A percentile compares a stretch with the other conserved stretches of the same genome.
These are phyloP conservation scores for Graphilbum fragrans DNA, from an alignment of 2,329 filamentous ascomycete species.

Conservation along the genomic window DNA sequence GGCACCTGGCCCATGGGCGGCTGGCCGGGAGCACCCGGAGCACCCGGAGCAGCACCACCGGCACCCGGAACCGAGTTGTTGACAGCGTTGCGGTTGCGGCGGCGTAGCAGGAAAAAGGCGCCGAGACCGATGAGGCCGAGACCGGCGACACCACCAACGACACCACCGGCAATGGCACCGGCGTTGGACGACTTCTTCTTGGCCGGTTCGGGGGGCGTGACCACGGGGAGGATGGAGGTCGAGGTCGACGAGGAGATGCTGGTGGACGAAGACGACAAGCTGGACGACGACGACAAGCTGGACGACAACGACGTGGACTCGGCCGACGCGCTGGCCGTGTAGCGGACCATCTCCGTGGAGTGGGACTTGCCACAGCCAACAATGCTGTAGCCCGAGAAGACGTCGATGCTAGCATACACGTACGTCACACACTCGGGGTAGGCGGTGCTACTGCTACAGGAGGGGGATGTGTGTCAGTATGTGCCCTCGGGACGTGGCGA, in stretches of 20 bases:
- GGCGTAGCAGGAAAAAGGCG: constrained; percentile 17
- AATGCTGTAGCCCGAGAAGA: constrained; percentile 16
- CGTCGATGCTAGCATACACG: constrained; percentile 13
- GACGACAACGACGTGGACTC: constrained; percentile 1
- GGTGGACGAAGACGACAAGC: background rate
- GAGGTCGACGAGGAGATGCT: background rate
- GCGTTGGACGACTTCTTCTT: constrained; percentile 5
- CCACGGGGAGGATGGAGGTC: background rate
- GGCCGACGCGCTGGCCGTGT: constrained; percentile 1
- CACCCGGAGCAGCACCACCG: constrained; percentile 1
- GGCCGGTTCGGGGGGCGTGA: background rate
- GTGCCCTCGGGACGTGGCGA: background rate
- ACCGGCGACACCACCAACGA: constrained; percentile 18
- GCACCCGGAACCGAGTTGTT: background rate
- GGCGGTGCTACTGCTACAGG: constrained; percentile 10
- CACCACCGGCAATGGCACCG: constrained; percentile 18
- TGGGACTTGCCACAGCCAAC: constrained; percentile 16
- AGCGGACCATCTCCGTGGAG: constrained; percentile 13
- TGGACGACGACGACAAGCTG: background rate
- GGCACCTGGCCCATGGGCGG: background rate
- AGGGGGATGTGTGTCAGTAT: background rate
- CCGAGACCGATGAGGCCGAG: constrained; percentile 16
- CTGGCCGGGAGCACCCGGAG: background rate
- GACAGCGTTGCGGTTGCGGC: constrained; percentile 7
- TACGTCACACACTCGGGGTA: constrained; percentile 19